These are phyloP conservation scores for Margaritispora aquatica DNA, from an alignment of 495 filamentous ascomycete genomes.

Conservation along the genomic window DNA sequence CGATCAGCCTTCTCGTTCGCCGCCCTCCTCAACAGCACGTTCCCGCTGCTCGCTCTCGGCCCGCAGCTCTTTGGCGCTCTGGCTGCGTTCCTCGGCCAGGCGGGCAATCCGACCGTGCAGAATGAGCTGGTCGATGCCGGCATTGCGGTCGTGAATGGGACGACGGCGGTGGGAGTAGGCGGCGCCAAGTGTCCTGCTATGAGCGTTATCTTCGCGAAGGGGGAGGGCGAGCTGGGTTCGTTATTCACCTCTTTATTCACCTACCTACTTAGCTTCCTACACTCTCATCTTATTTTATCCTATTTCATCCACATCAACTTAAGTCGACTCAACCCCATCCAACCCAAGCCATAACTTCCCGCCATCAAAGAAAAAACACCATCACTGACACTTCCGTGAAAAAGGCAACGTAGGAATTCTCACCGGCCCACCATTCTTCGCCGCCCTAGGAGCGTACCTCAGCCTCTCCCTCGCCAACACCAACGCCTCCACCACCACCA, in stretches of 20 bases:
- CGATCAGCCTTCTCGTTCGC: no score
- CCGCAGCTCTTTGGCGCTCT: not conserved
- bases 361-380: no score
- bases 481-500: no score
- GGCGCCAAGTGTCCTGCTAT: constrained; percentile 26
- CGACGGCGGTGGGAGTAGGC: not conserved
- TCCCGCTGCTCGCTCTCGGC: not conserved
- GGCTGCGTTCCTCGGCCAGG: constrained; percentile 7
- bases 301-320: not conserved
- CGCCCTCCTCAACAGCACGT: not conserved
- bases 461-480: not conserved
- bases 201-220: constrained; percentile 37
- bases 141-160: constrained; percentile 7
- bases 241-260: not conserved
- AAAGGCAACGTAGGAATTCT: constrained; percentile 23
- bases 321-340: no score
- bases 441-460: constrained; percentile 14
- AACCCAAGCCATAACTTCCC: no score
- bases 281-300: not conserved
- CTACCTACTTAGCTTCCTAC: no score
- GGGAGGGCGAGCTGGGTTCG: constrained; percentile 31
- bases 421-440: constrained; percentile 19
- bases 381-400: no score
- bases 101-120: constrained; percentile 15
- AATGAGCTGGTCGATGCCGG: constrained; percentile 8